These are phyloP conservation scores for Ogataea trehalophila DNA, from an alignment of 805 yeast genomes.

Conservation along the genomic window DNA sequence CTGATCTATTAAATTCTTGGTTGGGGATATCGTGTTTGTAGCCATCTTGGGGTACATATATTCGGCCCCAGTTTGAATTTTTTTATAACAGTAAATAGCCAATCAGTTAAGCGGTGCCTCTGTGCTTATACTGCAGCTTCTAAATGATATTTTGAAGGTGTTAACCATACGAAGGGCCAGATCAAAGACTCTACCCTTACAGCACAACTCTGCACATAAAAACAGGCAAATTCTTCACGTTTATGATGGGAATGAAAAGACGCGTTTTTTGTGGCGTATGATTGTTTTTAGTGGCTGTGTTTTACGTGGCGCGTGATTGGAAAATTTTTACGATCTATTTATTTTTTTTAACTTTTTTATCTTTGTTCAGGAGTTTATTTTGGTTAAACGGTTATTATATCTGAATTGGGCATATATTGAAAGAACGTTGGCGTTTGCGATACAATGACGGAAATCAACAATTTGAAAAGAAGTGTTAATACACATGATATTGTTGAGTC, in stretches of 20 bases:
- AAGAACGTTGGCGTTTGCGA: neutral
- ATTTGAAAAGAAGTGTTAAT: constrained; percentile 6
- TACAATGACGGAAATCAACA: constrained; percentile 3
- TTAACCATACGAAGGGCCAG: no score
- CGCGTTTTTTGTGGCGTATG: neutral
- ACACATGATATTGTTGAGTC: neutral
- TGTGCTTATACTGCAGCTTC: no score
- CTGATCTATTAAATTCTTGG: neutral
- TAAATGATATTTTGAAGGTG: no score
- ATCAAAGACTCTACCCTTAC: no score
- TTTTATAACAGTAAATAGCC: no score
- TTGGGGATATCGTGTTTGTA: neutral
- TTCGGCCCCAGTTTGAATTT: no score
- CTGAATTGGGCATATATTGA: no score
- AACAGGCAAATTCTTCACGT: no score
- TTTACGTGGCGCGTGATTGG: neutral
- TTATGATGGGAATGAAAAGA: neutral
- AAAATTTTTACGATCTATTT: neutral
- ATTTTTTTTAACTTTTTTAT: neutral
- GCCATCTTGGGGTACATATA: neutral
- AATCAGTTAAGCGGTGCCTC: no score
- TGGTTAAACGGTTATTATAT: no score
- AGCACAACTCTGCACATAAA: no score
- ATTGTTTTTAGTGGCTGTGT: neutral
- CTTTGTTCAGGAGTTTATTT: neutral